Evolutionary conservation across 1,284 basidiomycete genomes (phyloP).

Genomic region (Schizopora paradoxa): DNA sequence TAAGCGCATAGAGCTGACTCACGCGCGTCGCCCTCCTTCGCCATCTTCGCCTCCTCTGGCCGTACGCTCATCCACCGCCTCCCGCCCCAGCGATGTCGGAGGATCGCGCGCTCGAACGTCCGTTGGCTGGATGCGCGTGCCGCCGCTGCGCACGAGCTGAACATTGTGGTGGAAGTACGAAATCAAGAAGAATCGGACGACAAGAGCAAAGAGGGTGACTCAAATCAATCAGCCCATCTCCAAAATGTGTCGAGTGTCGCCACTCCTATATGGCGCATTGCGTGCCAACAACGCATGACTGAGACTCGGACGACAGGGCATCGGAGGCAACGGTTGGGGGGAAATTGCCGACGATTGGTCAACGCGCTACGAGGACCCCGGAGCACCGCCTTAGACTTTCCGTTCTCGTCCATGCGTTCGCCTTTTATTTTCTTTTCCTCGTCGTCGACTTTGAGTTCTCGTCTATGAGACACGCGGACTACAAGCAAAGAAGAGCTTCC

Average conservation of each 20-base stretch:
- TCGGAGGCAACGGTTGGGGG: no score
- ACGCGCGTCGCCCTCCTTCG: slow-evolving; percentile 16
- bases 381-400: no score
- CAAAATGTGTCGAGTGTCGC: not conserved
- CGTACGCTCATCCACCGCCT: slow-evolving; percentile 18
- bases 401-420: no score
- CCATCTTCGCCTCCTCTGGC: slow-evolving; percentile 16
- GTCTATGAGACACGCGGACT: no score
- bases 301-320: not conserved
- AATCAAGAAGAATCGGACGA: no score
- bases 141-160: not conserved
- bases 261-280: not conserved
- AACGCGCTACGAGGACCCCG: no score
- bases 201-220: no score
- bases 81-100: slow-evolving; percentile 2
- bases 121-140: slow-evolving; percentile 3
- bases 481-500: no score
- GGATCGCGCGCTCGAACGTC: slow-evolving; percentile 1
- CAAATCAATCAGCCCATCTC: no score
- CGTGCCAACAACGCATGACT: slow-evolving; percentile 2
- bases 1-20: slow-evolving; percentile 1
- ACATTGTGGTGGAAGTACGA: slow-evolving; percentile 7
- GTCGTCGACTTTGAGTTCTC: no score
- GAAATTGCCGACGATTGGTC: no score
- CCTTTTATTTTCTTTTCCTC: no score